Evolutionary conservation across 176 grass and related monocot species (phyloP), one percentile per base, ranked within the genome.

Genomic region (Triticum urartu): DNA sequence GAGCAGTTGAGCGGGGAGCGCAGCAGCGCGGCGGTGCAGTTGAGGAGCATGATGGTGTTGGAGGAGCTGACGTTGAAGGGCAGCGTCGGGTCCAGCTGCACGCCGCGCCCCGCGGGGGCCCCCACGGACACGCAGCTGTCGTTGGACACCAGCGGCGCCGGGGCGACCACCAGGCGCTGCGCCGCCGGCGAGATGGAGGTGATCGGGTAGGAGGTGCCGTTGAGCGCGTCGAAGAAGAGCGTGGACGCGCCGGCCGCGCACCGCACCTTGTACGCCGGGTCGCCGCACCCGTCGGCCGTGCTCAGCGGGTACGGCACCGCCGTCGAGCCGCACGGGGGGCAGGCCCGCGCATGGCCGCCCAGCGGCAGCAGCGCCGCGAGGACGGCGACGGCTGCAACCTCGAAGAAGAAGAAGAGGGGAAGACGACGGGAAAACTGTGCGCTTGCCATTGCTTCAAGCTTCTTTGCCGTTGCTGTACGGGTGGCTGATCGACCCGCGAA

Each of bases 41-140:
- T 96, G 58, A 96, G 84, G 35, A 96, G 79, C 91, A 96, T 93
- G 75, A 96, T 69, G 64, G 91, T 93, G 83, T 96, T 96, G 17
- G 79, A 88, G 20, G 88, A 81, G 86, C 79, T 90, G 34, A 96
- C 91, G 89, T 90, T 94, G 89, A 97, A 97, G 9, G 91, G 94
- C 59, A 88, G 83, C 28, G 91, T 88, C 21, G 80, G 15, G 79
- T 94, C 78, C 33, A 96, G 94, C 64, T 88, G 84, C 45, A 96
- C 79, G 11, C 94, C 91, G 7, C 69, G 26, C 5, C 68, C 43
- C 10, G 39, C 64, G 42, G 86, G 4, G 28, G 78, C 86, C 28
- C 90, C 94, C 5, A 42, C 43, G 28, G 94, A 88, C 70, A 93
- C 66, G 85, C 94, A 96, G 30, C 43, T 40, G 47, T 18, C 28